Percentiles rank a stretch among this genome's conserved stretches.
Evolutionary conservation across 1,139 yeast species (phyloP).

Genomic region (Hansenula sp.): DNA sequence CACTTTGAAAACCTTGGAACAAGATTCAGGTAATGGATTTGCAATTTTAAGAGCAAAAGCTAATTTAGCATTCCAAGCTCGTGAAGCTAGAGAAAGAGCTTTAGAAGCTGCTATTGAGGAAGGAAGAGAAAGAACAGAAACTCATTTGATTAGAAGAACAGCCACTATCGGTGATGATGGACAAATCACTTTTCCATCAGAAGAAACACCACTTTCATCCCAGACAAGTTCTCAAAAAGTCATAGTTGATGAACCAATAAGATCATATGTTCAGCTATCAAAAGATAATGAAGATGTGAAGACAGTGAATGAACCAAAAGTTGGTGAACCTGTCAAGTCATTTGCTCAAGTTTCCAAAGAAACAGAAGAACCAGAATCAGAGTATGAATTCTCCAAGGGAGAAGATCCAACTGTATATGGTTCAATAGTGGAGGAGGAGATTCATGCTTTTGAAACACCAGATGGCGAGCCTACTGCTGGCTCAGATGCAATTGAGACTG

Average conservation of each 20-base stretch:
- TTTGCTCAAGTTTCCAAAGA: neutral
- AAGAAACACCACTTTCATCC: no score
- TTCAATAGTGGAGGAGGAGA: no score
- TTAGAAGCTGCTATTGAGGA: neutral
- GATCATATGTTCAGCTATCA: neutral
- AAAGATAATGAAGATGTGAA: neutral
- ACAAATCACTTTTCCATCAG: neutral
- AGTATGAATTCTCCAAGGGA: no score
- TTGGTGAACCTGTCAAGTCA: neutral
- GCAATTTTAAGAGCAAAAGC: slow-evolving; percentile 77
- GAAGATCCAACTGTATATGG: no score
- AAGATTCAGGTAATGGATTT: slow-evolving; percentile 70
- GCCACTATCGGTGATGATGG: slow-evolving; percentile 1
- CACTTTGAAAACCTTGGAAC: slow-evolving; percentile 54
- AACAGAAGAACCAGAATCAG: neutral
- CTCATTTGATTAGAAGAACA: neutral
- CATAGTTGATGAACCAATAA: neutral
- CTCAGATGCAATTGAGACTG: neutral
- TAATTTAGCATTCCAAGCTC: slow-evolving; percentile 70
- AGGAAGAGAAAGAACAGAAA: neutral
- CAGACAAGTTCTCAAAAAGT: neutral
- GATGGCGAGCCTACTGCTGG: neutral
- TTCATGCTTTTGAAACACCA: no score
- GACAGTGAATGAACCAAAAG: neutral
- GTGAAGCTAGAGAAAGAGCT: slow-evolving; percentile 42